Evolutionary conservation across 345 rosid genomes (phyloP).

Genomic region (Tarenaya hassleriana): DNA sequence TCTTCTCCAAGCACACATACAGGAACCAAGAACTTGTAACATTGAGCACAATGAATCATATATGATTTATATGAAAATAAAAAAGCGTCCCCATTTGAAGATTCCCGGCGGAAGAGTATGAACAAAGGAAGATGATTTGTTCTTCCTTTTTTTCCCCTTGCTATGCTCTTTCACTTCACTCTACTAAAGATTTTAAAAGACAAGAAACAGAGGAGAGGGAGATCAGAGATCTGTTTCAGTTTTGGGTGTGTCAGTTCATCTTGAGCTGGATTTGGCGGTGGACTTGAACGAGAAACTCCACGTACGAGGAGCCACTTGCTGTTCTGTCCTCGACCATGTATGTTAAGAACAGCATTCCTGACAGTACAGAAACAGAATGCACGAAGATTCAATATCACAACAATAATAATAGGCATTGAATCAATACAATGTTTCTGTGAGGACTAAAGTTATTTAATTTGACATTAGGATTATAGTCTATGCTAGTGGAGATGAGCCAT

Average conservation of each 20-base stretch:
- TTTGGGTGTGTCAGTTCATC: conserved; percentile 33
- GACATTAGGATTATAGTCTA: not conserved
- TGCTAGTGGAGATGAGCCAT: not conserved
- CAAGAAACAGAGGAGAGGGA: conserved; percentile 11
- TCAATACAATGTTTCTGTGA: not conserved
- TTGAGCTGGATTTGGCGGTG: conserved; percentile 74
- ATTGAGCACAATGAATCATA: too few species aligned
- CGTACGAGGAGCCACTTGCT: conserved; percentile 55
- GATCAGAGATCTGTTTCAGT: too few species aligned
- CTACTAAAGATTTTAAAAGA: conserved; percentile 20
- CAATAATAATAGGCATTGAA: not conserved
- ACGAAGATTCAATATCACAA: not conserved
- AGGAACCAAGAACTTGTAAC: too few species aligned
- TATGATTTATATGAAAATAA: too few species aligned
- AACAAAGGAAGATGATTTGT: conserved; percentile 27
- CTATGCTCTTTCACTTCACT: conserved; percentile 21
- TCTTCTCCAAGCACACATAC: too few species aligned
- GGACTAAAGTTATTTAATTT: not conserved
- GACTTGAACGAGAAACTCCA: conserved; percentile 61
- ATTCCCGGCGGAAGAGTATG: conserved; percentile 27
- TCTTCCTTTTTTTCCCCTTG: conserved; percentile 1
- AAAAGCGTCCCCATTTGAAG: not conserved
- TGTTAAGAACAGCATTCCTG: conserved; percentile 66
- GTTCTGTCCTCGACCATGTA: conserved; percentile 69
- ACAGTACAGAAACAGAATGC: too few species aligned